Base-by-base conservation (phyloP, 2,329 filamentous ascomycete genomes). In the Alternaria alternata region DNA sequence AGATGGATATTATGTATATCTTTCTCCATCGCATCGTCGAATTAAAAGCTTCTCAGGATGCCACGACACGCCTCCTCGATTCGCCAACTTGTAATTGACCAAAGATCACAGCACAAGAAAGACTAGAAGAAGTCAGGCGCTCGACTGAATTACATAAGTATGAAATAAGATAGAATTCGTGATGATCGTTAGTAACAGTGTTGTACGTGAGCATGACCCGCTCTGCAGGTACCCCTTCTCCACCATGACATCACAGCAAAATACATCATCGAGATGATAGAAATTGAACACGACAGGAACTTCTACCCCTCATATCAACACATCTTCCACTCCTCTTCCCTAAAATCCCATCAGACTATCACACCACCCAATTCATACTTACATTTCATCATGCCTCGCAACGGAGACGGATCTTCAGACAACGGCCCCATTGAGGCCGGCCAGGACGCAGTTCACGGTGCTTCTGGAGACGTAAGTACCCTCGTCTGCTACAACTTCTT, bases 371-470 rank as follows among this genome's bases (percentile, higher is more conserved):
- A 54, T 12, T 11, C 24, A 30, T 22, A 56, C 9, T 20, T 14
- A 56, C n/a, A 48, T 11, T 47, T 24, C 56, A 72, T 62, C 56
- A 80, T 80, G 78, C 78, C 78, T 68, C 78, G 77, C 64, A 70
- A 80, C 67, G 78, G 78, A 68, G 76, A 78, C 69, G 78, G 78
- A 65, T 75, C 73, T 63, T 70, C 73, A 22, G 74, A 81, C 74
- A 80, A 80, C 70, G 78, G 72, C 47, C 70, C 76, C 64, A 74
- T 77, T 34, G 78, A 80, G 67, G 76, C 39, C 20, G 55, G 73
- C 60, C 57, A 77, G 43, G 72, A 73, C 57, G 61, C 77, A 41
- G 63, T 77, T 48, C 78, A 80, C 67, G 78, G 79, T 53, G 70
- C 67, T 28, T 69, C 69, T 48, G 74, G 71, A 58, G 73, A 78